Base-by-base conservation (phyloP, 2,329 filamentous ascomycete species). In the Thelonectria discophora region DNA sequence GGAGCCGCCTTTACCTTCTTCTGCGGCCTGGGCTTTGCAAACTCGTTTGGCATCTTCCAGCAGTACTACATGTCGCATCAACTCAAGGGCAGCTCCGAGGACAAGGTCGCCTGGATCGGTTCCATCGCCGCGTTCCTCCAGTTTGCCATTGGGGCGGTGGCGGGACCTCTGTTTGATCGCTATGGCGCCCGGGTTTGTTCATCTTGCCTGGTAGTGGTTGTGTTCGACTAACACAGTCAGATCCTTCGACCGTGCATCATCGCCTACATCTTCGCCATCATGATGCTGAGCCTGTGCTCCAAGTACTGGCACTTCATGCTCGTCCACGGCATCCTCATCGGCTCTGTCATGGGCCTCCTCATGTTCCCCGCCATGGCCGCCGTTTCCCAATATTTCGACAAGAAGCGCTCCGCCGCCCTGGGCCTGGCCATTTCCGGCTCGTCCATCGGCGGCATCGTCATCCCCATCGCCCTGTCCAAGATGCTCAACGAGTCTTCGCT, bases 271-370 rank as follows among this genome's bases (percentile, higher is more conserved):
- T 66, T 67, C 9, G 54, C 64, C 3, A 65, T 60, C 1, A 70
- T 70, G 68, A 67, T 69, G 64, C 58, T 62, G 0, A 70, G 67
- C 4, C 8, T 70, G 0, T 83, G 81, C 66, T 76, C 69, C 4
- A 56, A 76, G 32, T 86, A 85, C 63, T 86, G 78, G 74, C 82
- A 86, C 6, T 77, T 85, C 66, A 80, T 86, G 74, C 80, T 86
- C 9, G 76, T 77, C 0, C 83, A 85, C 55, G 82, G 80, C 2
- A 65, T 85, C 1, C 66, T 84, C 2, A 71, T 78, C 40, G 82
- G 82, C 1, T 47, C 74, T 0, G 66, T 72, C 3, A 79, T 77
- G 64, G 79, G 78, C 0, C 70, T 84, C 4, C 67, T 83, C 6
- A 73, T 77, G 15, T 73, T 82, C 0, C 82, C 84, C 0, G 77